Conservation (phyloP, 106 monocot genomes). For the Iris macrosiphon region DNA sequence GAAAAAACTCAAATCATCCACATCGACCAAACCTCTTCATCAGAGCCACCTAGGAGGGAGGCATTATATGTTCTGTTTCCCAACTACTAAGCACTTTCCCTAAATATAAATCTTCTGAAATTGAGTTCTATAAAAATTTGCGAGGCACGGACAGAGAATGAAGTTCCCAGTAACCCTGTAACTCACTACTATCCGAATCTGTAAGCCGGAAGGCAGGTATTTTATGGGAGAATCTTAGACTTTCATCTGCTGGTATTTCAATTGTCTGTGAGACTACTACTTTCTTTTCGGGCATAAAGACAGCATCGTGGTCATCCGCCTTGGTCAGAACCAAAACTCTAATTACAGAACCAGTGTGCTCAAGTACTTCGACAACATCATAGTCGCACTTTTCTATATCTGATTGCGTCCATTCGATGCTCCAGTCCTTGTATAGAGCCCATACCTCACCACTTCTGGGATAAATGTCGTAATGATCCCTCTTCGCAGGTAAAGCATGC, state of each 20-base stretch:
- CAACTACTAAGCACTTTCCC: too few relatives aligned
- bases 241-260: slow-evolving; percentile 25
- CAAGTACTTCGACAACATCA: slow-evolving; percentile 46
- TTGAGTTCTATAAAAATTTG: too few relatives aligned
- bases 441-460: slow-evolving; percentile 40
- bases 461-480: slow-evolving; percentile 22
- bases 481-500: background rate
- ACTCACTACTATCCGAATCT: slow-evolving; percentile 39
- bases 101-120: too few relatives aligned
- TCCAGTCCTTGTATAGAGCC: slow-evolving; percentile 55
- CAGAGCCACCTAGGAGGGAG: too few relatives aligned
- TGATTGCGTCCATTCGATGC: slow-evolving; percentile 15
- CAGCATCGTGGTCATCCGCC: slow-evolving; percentile 27
- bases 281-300: slow-evolving; percentile 30
- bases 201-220: slow-evolving; percentile 56
- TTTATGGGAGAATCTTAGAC: slow-evolving; percentile 57
- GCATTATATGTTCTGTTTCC: too few relatives aligned
- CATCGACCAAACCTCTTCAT: too few relatives aligned
- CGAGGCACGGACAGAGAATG: slow-evolving; percentile 69
- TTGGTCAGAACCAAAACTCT: slow-evolving; percentile 24
- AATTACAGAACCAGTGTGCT: background rate
- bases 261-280: background rate
- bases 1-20: too few relatives aligned
- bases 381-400: slow-evolving; percentile 39
- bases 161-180: slow-evolving; percentile 55